These are phyloP conservation scores for Aspergillus baeticus DNA, from an alignment of 495 filamentous ascomycete species.

Conservation along the genomic window DNA sequence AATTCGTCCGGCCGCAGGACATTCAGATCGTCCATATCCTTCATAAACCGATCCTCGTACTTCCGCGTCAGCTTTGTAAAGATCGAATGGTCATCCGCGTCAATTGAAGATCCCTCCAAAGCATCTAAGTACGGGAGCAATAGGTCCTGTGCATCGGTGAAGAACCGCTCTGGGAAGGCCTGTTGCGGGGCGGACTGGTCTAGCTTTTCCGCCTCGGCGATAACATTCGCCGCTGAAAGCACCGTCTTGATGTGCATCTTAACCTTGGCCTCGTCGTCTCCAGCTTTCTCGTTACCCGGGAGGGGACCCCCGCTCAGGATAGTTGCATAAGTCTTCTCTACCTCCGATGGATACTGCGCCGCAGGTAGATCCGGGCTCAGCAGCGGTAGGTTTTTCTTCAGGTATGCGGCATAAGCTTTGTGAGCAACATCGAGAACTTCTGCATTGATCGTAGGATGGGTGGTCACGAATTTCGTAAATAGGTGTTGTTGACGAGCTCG, in stretches of 20 bases:
- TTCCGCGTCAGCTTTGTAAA: constrained; percentile 79
- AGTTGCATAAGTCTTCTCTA: constrained; percentile 59
- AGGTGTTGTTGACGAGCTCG: constrained; percentile 76
- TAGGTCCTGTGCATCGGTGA: constrained; percentile 58
- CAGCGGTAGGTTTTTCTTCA: constrained; percentile 72
- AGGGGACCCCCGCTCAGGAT: constrained; percentile 54
- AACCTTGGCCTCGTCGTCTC: constrained; percentile 79
- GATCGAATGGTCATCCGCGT: constrained; percentile 70
- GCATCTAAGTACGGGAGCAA: constrained; percentile 83
- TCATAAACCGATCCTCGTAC: constrained; percentile 79
- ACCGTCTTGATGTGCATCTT: constrained; percentile 92
- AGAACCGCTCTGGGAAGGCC: constrained; percentile 55
- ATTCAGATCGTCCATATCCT: constrained; percentile 84
- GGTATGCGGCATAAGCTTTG: constrained; percentile 69
- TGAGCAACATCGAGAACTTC: constrained; percentile 55
- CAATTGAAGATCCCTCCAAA: constrained; percentile 69
- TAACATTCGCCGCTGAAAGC: constrained; percentile 56
- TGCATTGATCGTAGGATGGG: constrained; percentile 47
- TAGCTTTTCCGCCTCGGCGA: constrained; percentile 43
- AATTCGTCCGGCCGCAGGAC: constrained; percentile 77
- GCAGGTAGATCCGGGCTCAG: constrained; percentile 43
- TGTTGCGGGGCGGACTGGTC: constrained; percentile 26
- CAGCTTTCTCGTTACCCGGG: constrained; percentile 59
- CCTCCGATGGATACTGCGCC: constrained; percentile 51
- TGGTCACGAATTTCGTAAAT: constrained; percentile 52